phyloP scores from a whole-genome alignment of 306 rosid genomes.

The Fragaria iinumae region DNA sequence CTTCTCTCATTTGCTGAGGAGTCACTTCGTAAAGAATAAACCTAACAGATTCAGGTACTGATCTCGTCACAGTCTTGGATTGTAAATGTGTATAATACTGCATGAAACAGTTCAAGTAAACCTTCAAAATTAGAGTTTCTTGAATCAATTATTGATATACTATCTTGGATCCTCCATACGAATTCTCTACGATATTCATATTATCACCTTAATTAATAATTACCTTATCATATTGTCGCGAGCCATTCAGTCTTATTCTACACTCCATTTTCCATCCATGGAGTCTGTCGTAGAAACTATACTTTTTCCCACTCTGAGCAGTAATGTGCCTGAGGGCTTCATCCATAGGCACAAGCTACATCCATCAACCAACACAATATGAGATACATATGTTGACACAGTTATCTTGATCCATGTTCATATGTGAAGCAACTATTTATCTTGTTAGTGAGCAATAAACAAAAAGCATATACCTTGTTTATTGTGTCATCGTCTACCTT shows the following conservation, averaged over 20 bases:
- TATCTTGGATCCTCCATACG: background rate
- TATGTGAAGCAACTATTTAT: background rate
- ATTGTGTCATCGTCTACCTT: background rate
- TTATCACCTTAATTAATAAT: background rate
- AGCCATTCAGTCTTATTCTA: background rate
- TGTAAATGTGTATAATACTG: background rate
- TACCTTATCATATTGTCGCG: background rate
- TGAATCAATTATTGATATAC: background rate
- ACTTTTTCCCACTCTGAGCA: background rate
- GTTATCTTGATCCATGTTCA: background rate
- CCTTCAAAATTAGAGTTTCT: background rate
- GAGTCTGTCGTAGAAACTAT: background rate
- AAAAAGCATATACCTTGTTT: background rate
- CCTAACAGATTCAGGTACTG: background rate
- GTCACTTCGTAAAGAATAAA: background rate
- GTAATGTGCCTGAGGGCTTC: background rate
- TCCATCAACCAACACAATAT: background rate
- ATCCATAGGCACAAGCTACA: background rate
- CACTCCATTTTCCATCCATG: background rate
- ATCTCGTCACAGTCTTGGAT: background rate
- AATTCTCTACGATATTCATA: background rate
- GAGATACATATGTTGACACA: background rate
- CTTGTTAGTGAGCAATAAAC: background rate
- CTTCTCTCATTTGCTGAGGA: background rate
- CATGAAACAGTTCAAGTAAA: background rate